A percentile compares a stretch with the other conserved stretches of the same genome.
phyloP scores from a whole-genome alignment of 148 eudicot species.

The Gaultheria prostrata region DNA sequence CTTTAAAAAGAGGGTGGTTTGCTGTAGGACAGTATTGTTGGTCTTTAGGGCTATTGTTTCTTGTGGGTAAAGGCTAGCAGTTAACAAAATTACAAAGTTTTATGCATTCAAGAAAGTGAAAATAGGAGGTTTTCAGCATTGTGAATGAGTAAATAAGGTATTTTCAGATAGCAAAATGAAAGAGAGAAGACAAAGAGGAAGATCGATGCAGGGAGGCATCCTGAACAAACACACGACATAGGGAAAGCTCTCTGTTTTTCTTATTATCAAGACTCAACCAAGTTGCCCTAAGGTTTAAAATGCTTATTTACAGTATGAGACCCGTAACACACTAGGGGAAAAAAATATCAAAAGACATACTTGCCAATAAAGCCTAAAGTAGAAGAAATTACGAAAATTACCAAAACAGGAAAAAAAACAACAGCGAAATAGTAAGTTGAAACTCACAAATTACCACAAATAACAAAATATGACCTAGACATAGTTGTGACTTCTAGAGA shows the following conservation, averaged over 20 bases:
- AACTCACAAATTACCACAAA: background rate
- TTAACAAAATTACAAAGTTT: background rate
- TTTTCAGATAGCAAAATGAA: background rate
- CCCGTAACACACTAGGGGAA: background rate
- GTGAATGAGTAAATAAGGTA: background rate
- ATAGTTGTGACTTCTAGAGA: background rate
- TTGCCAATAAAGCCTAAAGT: background rate
- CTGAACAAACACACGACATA: background rate
- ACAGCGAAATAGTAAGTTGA: too few relatives aligned
- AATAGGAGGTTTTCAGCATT: background rate
- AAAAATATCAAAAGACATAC: background rate
- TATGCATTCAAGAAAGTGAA: background rate
- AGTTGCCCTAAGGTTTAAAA: background rate
- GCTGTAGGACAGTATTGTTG: constrained; percentile 6
- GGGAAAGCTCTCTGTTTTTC: background rate
- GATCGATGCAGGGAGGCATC: background rate
- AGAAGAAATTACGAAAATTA: background rate
- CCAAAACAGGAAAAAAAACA: too few relatives aligned
- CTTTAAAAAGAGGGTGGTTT: background rate
- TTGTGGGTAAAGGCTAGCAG: constrained; percentile 2
- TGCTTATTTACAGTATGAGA: background rate
- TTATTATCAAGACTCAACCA: background rate
- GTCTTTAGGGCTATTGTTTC: background rate
- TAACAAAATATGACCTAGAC: background rate
- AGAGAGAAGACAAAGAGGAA: background rate